Percentiles rank a stretch among this genome's conserved stretches.
These are phyloP conservation scores for Paxillus rubicundulus DNA, from an alignment of 768 basidiomycete species.

Conservation along the genomic window DNA sequence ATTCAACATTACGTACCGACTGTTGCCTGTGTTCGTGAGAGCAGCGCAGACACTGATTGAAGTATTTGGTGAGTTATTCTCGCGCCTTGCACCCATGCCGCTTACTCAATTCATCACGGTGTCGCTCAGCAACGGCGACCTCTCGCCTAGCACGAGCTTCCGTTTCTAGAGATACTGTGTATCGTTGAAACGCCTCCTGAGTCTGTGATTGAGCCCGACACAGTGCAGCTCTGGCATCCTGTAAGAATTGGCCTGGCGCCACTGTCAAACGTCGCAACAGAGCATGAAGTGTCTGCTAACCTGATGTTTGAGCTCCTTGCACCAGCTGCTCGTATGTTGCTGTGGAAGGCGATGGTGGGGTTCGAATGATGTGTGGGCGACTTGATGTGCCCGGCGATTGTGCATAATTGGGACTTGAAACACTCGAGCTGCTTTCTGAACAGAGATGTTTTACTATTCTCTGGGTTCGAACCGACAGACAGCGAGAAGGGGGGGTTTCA, in stretches of 20 bases:
- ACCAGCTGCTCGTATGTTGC: slow-evolving; percentile 51
- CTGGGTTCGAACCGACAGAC: not conserved
- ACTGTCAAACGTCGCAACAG: slow-evolving; percentile 8
- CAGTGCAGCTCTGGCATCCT: slow-evolving; percentile 58
- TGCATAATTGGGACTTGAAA: slow-evolving; percentile 31
- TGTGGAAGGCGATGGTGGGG: slow-evolving; percentile 50
- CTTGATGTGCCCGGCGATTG: slow-evolving; percentile 31
- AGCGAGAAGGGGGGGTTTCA: not conserved
- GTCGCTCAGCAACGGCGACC: slow-evolving; percentile 62
- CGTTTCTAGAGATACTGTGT: slow-evolving; percentile 65
- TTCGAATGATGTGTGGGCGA: slow-evolving; percentile 39
- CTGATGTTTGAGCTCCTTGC: slow-evolving; percentile 58
- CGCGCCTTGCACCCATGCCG: slow-evolving; percentile 7
- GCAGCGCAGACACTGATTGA: slow-evolving; percentile 31
- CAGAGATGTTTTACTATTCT: slow-evolving; percentile 1
- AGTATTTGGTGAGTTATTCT: slow-evolving; percentile 18
- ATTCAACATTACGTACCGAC: slow-evolving; percentile 28
- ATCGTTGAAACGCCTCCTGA: slow-evolving; percentile 67
- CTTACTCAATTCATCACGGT: slow-evolving; percentile 59
- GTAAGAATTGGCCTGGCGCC: slow-evolving; percentile 55
- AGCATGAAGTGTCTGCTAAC: slow-evolving; percentile 37
- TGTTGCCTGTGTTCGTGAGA: slow-evolving; percentile 35
- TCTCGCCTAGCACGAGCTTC: slow-evolving; percentile 67
- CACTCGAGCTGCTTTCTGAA: slow-evolving; percentile 27
- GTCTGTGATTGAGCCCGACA: slow-evolving; percentile 67